A percentile compares a stretch with the other conserved stretches of the same genome.
phyloP scores from a whole-genome alignment of 2,329 filamentous ascomycete species.

The Scedosporium aurantiacum region DNA sequence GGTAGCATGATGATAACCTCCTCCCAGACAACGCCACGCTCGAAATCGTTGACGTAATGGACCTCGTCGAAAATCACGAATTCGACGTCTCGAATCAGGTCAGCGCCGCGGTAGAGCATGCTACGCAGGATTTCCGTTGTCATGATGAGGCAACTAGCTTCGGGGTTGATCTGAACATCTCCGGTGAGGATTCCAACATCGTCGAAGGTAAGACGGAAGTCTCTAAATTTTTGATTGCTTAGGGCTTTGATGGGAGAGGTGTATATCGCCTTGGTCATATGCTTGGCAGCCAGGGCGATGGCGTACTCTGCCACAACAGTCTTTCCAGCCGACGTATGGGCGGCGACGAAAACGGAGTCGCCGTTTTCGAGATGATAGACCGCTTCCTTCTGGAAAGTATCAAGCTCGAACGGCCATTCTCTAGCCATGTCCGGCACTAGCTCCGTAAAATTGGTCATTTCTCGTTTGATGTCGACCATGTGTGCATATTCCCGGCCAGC shows the following conservation, averaged over 20 bases:
- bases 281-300: slow-evolving; percentile 88
- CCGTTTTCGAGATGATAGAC: slow-evolving; percentile 95
- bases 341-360: slow-evolving; percentile 95
- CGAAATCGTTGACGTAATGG: slow-evolving; percentile 94
- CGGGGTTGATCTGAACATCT: slow-evolving; percentile 94
- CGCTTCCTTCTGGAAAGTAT: slow-evolving; percentile 97
- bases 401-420: slow-evolving; percentile 93
- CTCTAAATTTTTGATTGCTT: slow-evolving; percentile 97
- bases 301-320: slow-evolving; percentile 98
- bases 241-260: slow-evolving; percentile 97
- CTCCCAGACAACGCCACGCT: slow-evolving; percentile 96
- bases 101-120: slow-evolving; percentile 94
- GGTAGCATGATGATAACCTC: slow-evolving; percentile 99
- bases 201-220: slow-evolving; percentile 82
- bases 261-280: slow-evolving; percentile 99
- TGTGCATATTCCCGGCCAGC: slow-evolving; percentile 89
- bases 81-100: slow-evolving; percentile 92
- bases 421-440: slow-evolving; percentile 92
- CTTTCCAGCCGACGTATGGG: slow-evolving; percentile 95
- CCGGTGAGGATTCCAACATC: slow-evolving; percentile 96
- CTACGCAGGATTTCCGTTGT: slow-evolving; percentile 95
- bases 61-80: slow-evolving; percentile 99
- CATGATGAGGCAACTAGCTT: slow-evolving; percentile 98
- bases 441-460: slow-evolving; percentile 88
- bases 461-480: slow-evolving; percentile 90